These are phyloP conservation scores for Aspergillus avenaceus DNA, from an alignment of 495 filamentous ascomycete genomes.

Conservation along the genomic window DNA sequence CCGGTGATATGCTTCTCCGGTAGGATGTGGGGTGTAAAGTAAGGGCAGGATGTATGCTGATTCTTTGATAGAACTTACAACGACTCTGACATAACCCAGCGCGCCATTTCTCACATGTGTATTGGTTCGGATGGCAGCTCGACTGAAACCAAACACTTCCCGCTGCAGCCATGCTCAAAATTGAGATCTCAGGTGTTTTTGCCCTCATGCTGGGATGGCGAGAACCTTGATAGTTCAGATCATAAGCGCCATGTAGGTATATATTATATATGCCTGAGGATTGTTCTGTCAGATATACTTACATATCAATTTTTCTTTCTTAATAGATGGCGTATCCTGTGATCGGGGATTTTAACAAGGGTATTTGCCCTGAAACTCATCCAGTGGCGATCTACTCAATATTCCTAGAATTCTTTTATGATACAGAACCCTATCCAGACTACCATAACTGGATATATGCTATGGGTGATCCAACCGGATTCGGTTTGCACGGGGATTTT, in stretches of 20 bases:
- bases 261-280: not conserved
- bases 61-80: conserved; percentile 14
- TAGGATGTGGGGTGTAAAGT: not conserved
- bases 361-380: conserved; percentile 39
- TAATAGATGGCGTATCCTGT: conserved; percentile 28
- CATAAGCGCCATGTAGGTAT: conserved; percentile 42
- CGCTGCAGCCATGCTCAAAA: conserved; percentile 9
- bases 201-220: conserved; percentile 55
- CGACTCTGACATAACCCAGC: conserved; percentile 16
- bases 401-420: conserved; percentile 67
- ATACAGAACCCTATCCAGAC: conserved; percentile 51
- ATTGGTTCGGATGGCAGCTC: conserved; percentile 13
- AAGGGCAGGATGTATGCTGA: not conserved
- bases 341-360: conserved; percentile 23
- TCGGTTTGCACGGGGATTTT: conserved; percentile 27
- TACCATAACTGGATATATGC: conserved; percentile 18
- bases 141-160: conserved; percentile 19
- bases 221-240: conserved; percentile 48
- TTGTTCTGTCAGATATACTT: not conserved
- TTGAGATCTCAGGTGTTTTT: conserved; percentile 52
- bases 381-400: conserved; percentile 57
- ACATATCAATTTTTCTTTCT: not conserved
- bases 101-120: conserved; percentile 24
- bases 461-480: conserved; percentile 24
- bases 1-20: conserved; percentile 51